These are phyloP conservation scores for Hymenoscyphus occultus DNA, from an alignment of 2,329 filamentous ascomycete genomes.

Conservation along the genomic window DNA sequence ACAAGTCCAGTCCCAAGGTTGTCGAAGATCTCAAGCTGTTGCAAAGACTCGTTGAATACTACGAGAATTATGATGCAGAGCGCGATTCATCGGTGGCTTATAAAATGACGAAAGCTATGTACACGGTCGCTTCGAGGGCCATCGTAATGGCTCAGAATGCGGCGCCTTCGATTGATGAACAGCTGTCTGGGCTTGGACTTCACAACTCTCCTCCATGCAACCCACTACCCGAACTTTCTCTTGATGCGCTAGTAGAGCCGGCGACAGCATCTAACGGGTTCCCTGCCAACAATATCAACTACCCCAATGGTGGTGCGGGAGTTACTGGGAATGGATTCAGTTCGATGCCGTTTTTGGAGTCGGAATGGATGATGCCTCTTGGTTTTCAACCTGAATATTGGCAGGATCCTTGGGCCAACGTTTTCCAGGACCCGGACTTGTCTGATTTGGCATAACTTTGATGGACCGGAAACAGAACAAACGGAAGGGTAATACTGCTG, in stretches of 20 bases:
- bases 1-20: slow-evolving; percentile 17
- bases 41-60: slow-evolving; percentile 15
- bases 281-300: neutral
- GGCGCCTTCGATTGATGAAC: neutral
- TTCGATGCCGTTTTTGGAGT: slow-evolving; percentile 11
- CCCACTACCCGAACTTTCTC: neutral
- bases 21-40: slow-evolving; percentile 16
- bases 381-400: slow-evolving; percentile 18
- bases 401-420: slow-evolving; percentile 20
- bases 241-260: neutral
- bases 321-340: slow-evolving; percentile 1
- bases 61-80: slow-evolving; percentile 18
- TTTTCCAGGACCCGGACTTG: slow-evolving; percentile 16
- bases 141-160: slow-evolving; percentile 12
- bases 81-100: slow-evolving; percentile 10
- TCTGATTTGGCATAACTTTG: slow-evolving; percentile 9
- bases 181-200: neutral
- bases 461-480: neutral
- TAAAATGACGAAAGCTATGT: slow-evolving; percentile 15
- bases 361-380: slow-evolving; percentile 21
- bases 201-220: neutral
- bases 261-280: neutral
- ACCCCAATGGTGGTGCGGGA: neutral
- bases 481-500: neutral
- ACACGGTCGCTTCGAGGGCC: slow-evolving; percentile 18